A percentile compares a stretch with the other conserved stretches of the same genome.
These are phyloP conservation scores for Isatis tinctoria DNA, from an alignment of 345 rosid species.

Conservation along the genomic window DNA sequence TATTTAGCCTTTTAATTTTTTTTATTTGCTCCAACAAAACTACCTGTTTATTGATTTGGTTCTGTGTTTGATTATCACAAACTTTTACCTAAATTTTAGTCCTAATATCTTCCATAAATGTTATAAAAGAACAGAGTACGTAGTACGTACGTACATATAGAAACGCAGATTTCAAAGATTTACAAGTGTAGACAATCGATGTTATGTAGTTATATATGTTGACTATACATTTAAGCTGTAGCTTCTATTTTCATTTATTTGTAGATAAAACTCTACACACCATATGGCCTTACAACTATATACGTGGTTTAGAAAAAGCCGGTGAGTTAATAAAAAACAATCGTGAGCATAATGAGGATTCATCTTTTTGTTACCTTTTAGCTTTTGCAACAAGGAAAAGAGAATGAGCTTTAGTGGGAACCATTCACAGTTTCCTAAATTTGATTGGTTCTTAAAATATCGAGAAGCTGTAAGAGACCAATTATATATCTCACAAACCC, in stretches of 20 bases:
- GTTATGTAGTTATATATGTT: no score
- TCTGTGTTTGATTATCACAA: background rate
- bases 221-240: no score
- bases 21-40: background rate
- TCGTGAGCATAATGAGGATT: background rate
- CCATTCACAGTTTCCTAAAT: conserved; percentile 1
- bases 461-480: background rate
- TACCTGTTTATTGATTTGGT: background rate
- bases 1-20: background rate
- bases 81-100: background rate
- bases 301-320: background rate
- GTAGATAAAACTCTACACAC: no score
- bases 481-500: background rate
- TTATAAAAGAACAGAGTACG: background rate
- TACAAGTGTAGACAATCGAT: background rate
- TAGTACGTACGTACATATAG: background rate
- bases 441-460: background rate
- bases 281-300: background rate
- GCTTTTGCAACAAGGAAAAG: background rate
- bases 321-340: background rate
- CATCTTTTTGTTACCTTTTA: background rate
- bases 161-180: background rate
- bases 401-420: conserved; percentile 1
- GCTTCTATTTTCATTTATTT: no score
- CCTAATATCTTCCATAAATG: background rate